Evolutionary conservation across 495 filamentous ascomycete species (phyloP).

Genomic region (Barbatosphaeria neglecta): DNA sequence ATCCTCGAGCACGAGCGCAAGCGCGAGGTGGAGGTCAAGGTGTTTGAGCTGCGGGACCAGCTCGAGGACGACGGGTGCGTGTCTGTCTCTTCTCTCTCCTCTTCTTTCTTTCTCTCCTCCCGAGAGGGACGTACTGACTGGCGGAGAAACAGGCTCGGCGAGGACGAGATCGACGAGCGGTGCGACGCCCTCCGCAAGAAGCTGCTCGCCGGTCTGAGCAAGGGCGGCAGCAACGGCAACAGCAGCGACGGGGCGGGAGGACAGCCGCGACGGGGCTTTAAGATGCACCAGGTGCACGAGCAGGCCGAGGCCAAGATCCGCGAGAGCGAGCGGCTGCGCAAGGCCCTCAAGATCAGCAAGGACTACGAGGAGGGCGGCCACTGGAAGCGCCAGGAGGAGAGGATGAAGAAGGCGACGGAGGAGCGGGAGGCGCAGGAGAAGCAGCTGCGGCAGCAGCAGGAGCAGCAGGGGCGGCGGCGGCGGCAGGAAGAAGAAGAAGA

Average conservation of each 20-base stretch:
- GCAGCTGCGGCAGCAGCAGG: not conserved
- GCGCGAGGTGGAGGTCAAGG: slow-evolving; percentile 79
- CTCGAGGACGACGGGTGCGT: slow-evolving; percentile 78
- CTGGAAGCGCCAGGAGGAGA: slow-evolving; percentile 62
- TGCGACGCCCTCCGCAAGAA: slow-evolving; percentile 54
- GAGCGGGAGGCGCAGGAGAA: slow-evolving; percentile 29
- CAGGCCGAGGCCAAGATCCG: slow-evolving; percentile 90
- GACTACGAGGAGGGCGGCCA: slow-evolving; percentile 79
- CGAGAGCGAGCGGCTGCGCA: slow-evolving; percentile 82
- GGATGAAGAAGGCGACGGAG: slow-evolving; percentile 46
- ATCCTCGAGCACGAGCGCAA: slow-evolving; percentile 90
- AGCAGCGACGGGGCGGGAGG: slow-evolving; percentile 14
- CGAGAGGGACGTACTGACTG: not conserved
- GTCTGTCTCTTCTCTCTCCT: not conserved
- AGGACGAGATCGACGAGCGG: slow-evolving; percentile 66
- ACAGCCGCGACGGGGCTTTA: slow-evolving; percentile 46
- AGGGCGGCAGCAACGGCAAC: slow-evolving; percentile 11
- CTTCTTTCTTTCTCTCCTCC: not conserved
- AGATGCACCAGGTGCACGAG: slow-evolving; percentile 92
- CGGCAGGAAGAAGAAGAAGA: slow-evolving; percentile 2
- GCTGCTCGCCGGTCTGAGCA: slow-evolving; percentile 43
- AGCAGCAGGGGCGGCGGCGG: not conserved
- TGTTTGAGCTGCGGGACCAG: slow-evolving; percentile 78
- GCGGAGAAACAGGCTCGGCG: slow-evolving; percentile 42
- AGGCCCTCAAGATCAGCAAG: slow-evolving; percentile 77